Base-by-base conservation (phyloP, 306 rosid species). In the Prunus mira region DNA sequence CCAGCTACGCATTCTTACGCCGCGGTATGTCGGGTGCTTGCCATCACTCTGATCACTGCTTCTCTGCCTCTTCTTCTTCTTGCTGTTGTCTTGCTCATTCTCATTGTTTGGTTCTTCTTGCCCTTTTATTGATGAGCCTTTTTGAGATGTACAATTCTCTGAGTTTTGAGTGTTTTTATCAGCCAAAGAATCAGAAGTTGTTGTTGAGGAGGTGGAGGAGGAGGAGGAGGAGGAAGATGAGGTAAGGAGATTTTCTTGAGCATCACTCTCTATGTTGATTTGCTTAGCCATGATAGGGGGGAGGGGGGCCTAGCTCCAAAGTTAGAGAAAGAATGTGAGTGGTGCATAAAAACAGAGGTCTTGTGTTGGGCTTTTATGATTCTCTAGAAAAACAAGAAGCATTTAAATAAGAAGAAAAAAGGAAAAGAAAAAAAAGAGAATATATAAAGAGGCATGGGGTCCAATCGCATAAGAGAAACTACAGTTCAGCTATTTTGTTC, bases 1-100 rank as follows among this genome's bases (percentile, higher is more conserved):
- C 98, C 98, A 93, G 27, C 57, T 84, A 0, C 98, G 85, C 93
- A 78, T 91, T 46, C 98, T 77, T 14, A 93, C 98, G 7, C 98
- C 98, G 2, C 98, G 82, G 70, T 78, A 93, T 0, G 89, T 86
- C 0, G 86, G 90, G 74, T 90, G 96, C 65, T 80, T 83, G 4
- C 46, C 74, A 0, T 83, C 88, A 6, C 18, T 27, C 14, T 64
- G 45, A 14, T 64, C 69, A 46, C 38, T 28, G n/a, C 28, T 84
- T 45, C 78, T 79, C 74, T 79, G 72, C 83, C 79, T 86, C 79
- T 85, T 91, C 64, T 72, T 61, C 10, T 6, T 49, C 4, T 2
- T 25, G 65, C 9, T 78, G 61, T 34, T 76, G 24, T 49, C 19
- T 9, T 81, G 51, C 27, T 73, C 82, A 58, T 63, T 84, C 25